Base-by-base conservation (phyloP, 2,329 filamentous ascomycete genomes). In the Calonectria hawksworthii region DNA sequence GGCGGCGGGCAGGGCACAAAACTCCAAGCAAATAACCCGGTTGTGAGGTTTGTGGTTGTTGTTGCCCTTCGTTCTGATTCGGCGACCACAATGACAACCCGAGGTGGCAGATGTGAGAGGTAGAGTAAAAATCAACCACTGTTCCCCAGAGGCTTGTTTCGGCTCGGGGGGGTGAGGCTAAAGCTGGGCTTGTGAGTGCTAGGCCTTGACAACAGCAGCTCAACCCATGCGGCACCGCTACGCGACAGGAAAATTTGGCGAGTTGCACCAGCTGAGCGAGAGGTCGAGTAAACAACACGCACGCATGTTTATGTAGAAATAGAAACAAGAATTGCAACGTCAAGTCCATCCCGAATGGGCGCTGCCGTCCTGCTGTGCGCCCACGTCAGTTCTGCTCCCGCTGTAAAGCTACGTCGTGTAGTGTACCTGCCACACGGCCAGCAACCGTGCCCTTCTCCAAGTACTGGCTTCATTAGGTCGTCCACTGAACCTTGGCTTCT, bases 1-100 rank as follows among this genome's bases (percentile, higher is more conserved):
- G 34, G 32, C 18, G 56, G 56, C 56, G 56, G 69, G 66, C 73
- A 72, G 77, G 28, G 68, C 68, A 51, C 44, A 51, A 34, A 67
- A 70, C 44, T 23, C 26, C 23, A 61, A 65, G 67, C 59, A 66
- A 67, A 70, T 66, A 56, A 34, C 51, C 41, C 23, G 51, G 10
- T 7, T 47, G 52, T 44, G 28, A 28, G 26, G 18, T 44, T 41
- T 63, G 36, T 63, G 34, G 38, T 63, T 63, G 23, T 38, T 63
- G 26, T 63, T 41, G 11, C 36, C 34, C 56, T 41, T 38, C 34
- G 14, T 21, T 63, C 41, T 63, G 23, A 13, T 32, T 38, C 10
- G 36, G 36, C 9, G 56, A 38, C 23, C 34, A 38, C 56, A 41
- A 63, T 63, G 56, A 26, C 23, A 63, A 18, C 34, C 56, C 34